These are phyloP conservation scores for Tricholoma furcatifolium DNA, from an alignment of 768 basidiomycete genomes.

Conservation along the genomic window DNA sequence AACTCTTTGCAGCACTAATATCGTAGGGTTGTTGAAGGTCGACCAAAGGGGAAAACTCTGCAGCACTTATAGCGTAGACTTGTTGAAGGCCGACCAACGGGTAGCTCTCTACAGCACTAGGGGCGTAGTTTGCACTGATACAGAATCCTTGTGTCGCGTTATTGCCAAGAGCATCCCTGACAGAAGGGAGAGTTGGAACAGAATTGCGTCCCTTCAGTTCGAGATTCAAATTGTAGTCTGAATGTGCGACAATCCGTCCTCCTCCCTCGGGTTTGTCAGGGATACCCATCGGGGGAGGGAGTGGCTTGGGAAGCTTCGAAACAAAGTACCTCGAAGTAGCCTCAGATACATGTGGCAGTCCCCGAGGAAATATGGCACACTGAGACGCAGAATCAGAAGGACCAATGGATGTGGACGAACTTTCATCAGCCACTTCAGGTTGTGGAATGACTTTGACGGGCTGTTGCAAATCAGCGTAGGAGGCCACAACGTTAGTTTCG, in stretches of 20 bases:
- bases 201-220: neutral
- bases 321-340: slow-evolving; percentile 13
- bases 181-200: neutral
- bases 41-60: neutral
- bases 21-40: neutral
- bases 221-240: neutral
- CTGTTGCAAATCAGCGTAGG: neutral
- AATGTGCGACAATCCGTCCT: neutral
- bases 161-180: neutral
- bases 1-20: neutral
- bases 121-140: neutral
- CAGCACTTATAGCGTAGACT: no score
- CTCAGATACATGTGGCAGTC: neutral
- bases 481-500: neutral
- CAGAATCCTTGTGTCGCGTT: no score
- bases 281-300: neutral
- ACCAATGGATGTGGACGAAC: slow-evolving; percentile 22
- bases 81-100: no score
- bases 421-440: neutral
- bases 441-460: neutral
- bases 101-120: neutral
- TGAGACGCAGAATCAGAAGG: slow-evolving; percentile 63
- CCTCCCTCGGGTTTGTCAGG: neutral
- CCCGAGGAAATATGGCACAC: neutral
- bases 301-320: neutral